These are phyloP conservation scores for Epichloe uncinata DNA, from an alignment of 2,329 filamentous ascomycete genomes.

Conservation along the genomic window DNA sequence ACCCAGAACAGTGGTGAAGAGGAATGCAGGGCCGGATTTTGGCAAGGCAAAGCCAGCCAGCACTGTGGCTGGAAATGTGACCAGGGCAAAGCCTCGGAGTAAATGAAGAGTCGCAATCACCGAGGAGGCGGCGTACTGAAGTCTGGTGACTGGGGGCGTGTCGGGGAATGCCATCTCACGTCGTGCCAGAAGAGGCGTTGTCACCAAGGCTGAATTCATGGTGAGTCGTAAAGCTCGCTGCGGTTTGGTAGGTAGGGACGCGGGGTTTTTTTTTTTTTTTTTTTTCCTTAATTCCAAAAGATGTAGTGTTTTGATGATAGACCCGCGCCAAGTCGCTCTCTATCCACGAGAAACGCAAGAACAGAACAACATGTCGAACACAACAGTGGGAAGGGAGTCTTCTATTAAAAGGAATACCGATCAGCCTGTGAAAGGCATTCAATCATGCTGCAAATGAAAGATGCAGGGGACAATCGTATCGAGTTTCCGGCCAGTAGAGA, in stretches of 20 bases:
- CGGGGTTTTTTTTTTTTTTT: too few species aligned
- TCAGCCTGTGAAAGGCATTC: too few species aligned
- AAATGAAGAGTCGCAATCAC: constrained; percentile 15
- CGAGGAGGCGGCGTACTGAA: constrained; percentile 13
- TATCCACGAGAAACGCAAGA: too few species aligned
- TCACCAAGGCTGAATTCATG: constrained; percentile 1
- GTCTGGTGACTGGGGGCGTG: constrained; percentile 6
- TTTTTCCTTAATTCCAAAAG: neutral
- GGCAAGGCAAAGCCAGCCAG: constrained; percentile 18
- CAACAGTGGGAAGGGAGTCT: too few species aligned
- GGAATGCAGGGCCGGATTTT: constrained; percentile 13
- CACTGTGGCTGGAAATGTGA: constrained; percentile 16
- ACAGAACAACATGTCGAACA: too few species aligned
- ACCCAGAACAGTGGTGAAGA: constrained; percentile 19
- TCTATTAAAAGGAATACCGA: too few species aligned
- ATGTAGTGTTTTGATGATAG: too few species aligned
- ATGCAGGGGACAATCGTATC: too few species aligned
- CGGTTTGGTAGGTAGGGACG: neutral
- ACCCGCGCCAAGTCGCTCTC: too few species aligned
- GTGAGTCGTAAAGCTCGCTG: neutral
- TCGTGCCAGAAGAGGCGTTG: constrained; percentile 5
- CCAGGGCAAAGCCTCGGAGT: constrained; percentile 15
- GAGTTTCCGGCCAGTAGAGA: too few species aligned
- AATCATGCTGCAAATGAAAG: too few species aligned
- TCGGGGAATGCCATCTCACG: neutral